A percentile compares a stretch with the other conserved stretches of the same genome.
Evolutionary conservation across 148 eudicot genomes (phyloP).

Genomic region (Rhododendron mucronatum): DNA sequence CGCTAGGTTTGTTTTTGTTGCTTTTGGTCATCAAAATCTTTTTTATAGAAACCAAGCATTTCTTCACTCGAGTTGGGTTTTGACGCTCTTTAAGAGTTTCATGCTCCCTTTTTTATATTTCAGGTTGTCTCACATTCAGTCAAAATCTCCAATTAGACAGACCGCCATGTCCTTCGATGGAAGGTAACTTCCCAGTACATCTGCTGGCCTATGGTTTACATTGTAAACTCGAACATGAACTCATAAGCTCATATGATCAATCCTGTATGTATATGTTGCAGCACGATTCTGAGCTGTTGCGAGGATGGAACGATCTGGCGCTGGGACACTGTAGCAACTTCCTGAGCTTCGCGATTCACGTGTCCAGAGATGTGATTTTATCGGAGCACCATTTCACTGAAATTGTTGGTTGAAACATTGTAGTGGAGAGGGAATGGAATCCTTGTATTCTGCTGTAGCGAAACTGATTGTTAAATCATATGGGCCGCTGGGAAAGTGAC

Average conservation of each 20-base stretch:
- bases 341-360: not conserved
- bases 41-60: not conserved
- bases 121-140: constrained; percentile 74
- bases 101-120: not conserved
- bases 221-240: not conserved
- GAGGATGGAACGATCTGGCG: constrained; percentile 98
- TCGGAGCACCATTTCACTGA: not conserved
- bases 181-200: constrained; percentile 46
- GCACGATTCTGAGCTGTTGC: constrained; percentile 88
- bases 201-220: not conserved
- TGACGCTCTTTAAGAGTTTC: not conserved
- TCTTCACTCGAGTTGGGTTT: not conserved
- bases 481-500: not conserved
- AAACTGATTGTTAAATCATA: not conserved
- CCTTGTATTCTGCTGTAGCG: not conserved
- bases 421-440: not conserved
- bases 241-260: not conserved
- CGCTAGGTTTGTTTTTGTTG: constrained; percentile 52
- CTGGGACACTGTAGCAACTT: constrained; percentile 71
- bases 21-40: not conserved
- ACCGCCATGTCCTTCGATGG: constrained; percentile 98
- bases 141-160: constrained; percentile 89
- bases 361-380: not conserved
- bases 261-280: constrained; percentile 28
- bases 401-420: not conserved